Base-by-base conservation (phyloP, 2,329 filamentous ascomycete genomes). In the Davidsoniella australis region DNA sequence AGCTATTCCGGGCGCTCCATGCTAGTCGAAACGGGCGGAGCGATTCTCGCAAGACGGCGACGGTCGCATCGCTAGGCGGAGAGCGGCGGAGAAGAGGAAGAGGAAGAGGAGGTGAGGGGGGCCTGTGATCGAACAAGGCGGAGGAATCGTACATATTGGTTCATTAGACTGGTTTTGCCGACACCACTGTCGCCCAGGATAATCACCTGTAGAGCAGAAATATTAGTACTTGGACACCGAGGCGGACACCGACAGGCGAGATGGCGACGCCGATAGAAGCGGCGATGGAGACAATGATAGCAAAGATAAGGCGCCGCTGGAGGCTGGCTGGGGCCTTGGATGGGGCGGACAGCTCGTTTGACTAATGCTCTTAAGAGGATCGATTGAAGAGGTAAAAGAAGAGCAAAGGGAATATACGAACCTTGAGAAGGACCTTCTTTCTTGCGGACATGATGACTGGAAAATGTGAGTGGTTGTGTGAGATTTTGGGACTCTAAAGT, bases 131-230 rank as follows among this genome's bases (percentile, higher is more conserved):
- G 36, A 39, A 41, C 40, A 42, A 53, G 49, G 52, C 49, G 48
- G 29, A 54, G 55, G 51, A 44, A 51, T 59, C 84, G 66, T 79
- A 96, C 91, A 85, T 96, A 98, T 96, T 98, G 91, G 71, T 98
- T 98, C 91, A 98, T 98, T 77, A 98, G 80, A 68, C 87, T 95
- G 54, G 91, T 98, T 76, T 98, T 98, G 65, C 91, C 91, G 55
- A 98, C 91, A 69, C 91, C 91, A 67, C 89, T 96, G 67, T 98
- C 91, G 60, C 91, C 91, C 59, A 98, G 81, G 68, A 98, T 96
- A 62, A 98, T 98, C 62, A 98, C 88, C 89, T 96, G 60, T 12
- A 44, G 24, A 33, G 9, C 1, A 33, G 26, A 8, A 10, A 33
- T 12, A 33, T 33, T 33, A 33, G 29, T 9, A 33, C 8, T 33